Conservation (phyloP, 169 alveolate species). For the Plasmodium gaboni region DNA sequence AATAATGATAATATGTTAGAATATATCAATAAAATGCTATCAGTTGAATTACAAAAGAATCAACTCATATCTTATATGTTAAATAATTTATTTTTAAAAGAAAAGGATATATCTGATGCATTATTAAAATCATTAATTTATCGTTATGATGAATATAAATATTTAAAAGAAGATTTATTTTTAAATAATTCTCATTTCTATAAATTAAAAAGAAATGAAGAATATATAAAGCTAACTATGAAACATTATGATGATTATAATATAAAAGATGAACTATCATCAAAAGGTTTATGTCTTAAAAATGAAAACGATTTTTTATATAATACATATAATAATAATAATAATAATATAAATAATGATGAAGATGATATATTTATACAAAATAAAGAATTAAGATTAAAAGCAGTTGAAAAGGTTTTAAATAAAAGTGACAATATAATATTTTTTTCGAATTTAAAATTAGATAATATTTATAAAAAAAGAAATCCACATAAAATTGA, state of each 20-base stretch:
- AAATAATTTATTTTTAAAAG: conserved; percentile 34
- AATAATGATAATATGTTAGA: conserved; percentile 8
- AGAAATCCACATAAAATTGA: conserved; percentile 71
- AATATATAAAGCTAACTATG: too few relatives aligned
- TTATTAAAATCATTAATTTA: conserved; percentile 24
- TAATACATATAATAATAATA: neutral
- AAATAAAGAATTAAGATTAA: conserved; percentile 21
- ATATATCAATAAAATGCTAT: conserved; percentile 28
- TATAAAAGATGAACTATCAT: too few relatives aligned
- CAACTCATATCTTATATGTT: conserved; percentile 25
- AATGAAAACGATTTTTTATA: too few relatives aligned
- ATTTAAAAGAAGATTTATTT: neutral
- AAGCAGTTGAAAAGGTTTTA: conserved; percentile 5
- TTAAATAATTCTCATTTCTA: too few relatives aligned
- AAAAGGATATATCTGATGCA: conserved; percentile 12
- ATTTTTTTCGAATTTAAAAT: conserved; percentile 31
- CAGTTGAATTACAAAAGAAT: conserved; percentile 24
- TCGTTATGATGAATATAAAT: conserved; percentile 37
- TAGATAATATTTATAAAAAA: conserved; percentile 37
- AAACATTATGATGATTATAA: too few relatives aligned
- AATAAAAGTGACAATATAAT: conserved; percentile 33
- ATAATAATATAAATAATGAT: neutral
- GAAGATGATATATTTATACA: conserved; percentile 19
- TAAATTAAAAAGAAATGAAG: too few relatives aligned
- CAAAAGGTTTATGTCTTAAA: too few relatives aligned